Evolutionary conservation across 2,329 filamentous ascomycete genomes (phyloP), one percentile per base, ranked within the genome.

Genomic region (Claviceps capensis): DNA sequence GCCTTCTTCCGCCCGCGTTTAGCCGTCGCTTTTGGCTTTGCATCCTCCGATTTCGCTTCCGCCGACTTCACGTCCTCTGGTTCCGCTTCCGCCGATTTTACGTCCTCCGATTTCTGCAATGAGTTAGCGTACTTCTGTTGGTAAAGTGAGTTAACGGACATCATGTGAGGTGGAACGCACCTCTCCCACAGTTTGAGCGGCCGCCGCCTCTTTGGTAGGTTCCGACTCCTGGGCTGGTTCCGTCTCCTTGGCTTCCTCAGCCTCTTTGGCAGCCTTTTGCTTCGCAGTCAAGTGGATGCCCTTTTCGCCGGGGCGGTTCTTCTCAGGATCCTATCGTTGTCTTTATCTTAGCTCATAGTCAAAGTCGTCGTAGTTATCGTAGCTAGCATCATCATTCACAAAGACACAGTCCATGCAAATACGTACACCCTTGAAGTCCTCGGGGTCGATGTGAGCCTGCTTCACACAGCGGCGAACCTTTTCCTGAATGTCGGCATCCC

Each of bases 341-440:
- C 49, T 49, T 48, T 9, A 34, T 34, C 30, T 34, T 34, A 34
- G 30, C 11, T 34, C 30, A 34, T 34, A 34, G 30, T 34, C 30
- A 34, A 34, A 34, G 30, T 34, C 30, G 9, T 34, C 30, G 11
- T 34, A 9, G 30, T 34, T 34, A 11, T 34, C 23, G 14, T 34
- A 44, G n/a, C 36, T n/a, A 48, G 47, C 43, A 22, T 22, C 37
- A 23, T 38, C 30, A 34, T 30, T 11, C 46, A 22, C 41, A 6
- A 17, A 14, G 5, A 8, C 8, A 19, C 16, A 16, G 3, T 5
- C 19, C 19, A 16, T 6, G n/a, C 59, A 23, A 36, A 5, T 42
- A 73, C 85, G 70, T 76, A 95, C 89, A 13, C 88, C 88, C 37
- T 85, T 91, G 81, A 88, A 96, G 60, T 96, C 91, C 49, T 87